These are phyloP conservation scores for Omphalotus olearius DNA, from an alignment of 1,284 basidiomycete species.

Conservation along the genomic window DNA sequence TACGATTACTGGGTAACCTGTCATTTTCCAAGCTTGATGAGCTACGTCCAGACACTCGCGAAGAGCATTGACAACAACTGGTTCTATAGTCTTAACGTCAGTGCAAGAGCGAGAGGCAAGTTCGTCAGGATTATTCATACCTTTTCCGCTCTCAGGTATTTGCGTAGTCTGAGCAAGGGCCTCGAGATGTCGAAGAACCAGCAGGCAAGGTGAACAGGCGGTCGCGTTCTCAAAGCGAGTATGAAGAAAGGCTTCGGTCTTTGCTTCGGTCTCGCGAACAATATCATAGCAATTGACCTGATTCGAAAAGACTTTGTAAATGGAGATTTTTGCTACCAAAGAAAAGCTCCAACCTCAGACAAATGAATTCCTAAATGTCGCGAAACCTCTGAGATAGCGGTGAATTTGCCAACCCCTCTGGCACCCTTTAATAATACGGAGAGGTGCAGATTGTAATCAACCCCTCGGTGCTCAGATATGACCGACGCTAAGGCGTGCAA, in stretches of 20 bases:
- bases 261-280: slow-evolving; percentile 75
- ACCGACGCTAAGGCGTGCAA: slow-evolving; percentile 53
- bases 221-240: slow-evolving; percentile 80
- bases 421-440: slow-evolving; percentile 74
- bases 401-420: slow-evolving; percentile 74
- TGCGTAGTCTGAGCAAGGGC: slow-evolving; percentile 77
- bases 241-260: slow-evolving; percentile 76
- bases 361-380: slow-evolving; percentile 71
- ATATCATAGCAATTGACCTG: slow-evolving; percentile 87
- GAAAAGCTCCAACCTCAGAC: slow-evolving; percentile 56
- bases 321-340: background rate
- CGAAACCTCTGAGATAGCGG: slow-evolving; percentile 53
- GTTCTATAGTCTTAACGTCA: slow-evolving; percentile 38
- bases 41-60: slow-evolving; percentile 63
- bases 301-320: background rate
- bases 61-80: slow-evolving; percentile 55
- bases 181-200: slow-evolving; percentile 83
- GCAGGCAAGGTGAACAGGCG: slow-evolving; percentile 80
- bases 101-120: background rate
- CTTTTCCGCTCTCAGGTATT: slow-evolving; percentile 62
- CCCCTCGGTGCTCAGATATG: slow-evolving; percentile 47
- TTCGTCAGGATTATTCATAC: slow-evolving; percentile 28
- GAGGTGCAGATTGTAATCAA: slow-evolving; percentile 57
- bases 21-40: slow-evolving; percentile 50
- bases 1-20: slow-evolving; percentile 67